Evolutionary conservation across 2,329 filamentous ascomycete species (phyloP), one percentile per base, ranked within the genome.

Genomic region (Sphaerostilbella broomeana): DNA sequence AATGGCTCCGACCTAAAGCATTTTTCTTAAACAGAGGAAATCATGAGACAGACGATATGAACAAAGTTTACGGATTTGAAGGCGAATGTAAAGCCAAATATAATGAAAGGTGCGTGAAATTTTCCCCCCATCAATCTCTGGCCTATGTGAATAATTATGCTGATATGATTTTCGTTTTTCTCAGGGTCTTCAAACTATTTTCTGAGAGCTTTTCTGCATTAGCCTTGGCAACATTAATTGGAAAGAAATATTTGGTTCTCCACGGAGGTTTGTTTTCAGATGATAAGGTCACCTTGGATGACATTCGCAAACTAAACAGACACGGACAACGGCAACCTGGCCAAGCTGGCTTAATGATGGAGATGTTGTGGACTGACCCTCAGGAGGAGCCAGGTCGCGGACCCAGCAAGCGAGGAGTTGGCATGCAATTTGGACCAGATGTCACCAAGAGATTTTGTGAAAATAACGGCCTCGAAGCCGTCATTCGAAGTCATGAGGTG

Each of bases 41-140:
- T 65, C 92, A 98, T 66, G 92, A 98, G 68, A 97, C 92, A 34
- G 90, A 97, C 60, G 90, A 95, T 64, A 98, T 98, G 92, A 98
- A 98, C 72, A 81, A 87, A 50, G 89, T 92, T 38, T 98, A 98
- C 59, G 92, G 92, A 13, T 98, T 98, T 55, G 92, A 98, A 64
- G 92, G 92, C 58, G 92, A 98, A 62, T 97, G 92, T 72, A 92
- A 90, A 63, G 86, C 87, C 52, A 98, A 98, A 68, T 98, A 98
- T 66, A 95, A 86, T 60, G 92, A 95, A 64, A 82, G 70, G 68
- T 54, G 19, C n/a, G 15, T 15, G n/a, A 8, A 10, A 32, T 22
- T 13, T 21, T 35, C 18, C 16, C 3, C 16, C 12, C 16, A 8
- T 26, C 11, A 27, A 13, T 9, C 19, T 11, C 9, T n/a, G n/a